Base-by-base conservation (phyloP, 352 stramenopile species). In the Pythium coloratum region DNA sequence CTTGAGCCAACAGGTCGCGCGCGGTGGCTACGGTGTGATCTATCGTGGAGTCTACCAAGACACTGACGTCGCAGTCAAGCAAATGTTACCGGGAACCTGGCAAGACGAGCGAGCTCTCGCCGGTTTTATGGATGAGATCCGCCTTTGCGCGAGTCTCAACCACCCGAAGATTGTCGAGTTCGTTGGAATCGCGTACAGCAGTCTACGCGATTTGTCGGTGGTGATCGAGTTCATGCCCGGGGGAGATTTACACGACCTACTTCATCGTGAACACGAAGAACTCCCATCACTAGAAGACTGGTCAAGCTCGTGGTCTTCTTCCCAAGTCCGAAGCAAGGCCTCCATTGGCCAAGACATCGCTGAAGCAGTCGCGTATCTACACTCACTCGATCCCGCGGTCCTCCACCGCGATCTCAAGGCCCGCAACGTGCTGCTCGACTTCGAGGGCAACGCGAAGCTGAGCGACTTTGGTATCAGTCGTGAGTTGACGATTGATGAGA, bases 111-210 rank as follows among this genome's bases (percentile, higher is more conserved):
- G 13, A 14, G 46, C 40, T 4, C 64, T 70, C 16, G 42, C 24
- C 18, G 78, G 38, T 44, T 81, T 81, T 33, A 76, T 78, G 72
- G 67, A 75, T 54, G 74, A 81, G 63, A 81, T 81, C 51, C 66
- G 69, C 1, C 53, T 80, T 28, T 76, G 69, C 47, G 57, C 75
- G 0, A 62, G 51, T 24, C 44, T 82, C 28, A 64, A 77, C 16
- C 75, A 82, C 24, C 75, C 66, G 0, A 72, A 76, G 18, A 70
- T 82, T 32, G 75, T 82, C 26, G 46, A 50, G 20, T 81, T 81
- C 30, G 46, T 81, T 14, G 75, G 75, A 6, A 36, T 81, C 16
- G 53, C 58, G n/a, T 81, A 71, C 71, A 78, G 38, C 55, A 78
- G 42, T 8, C 42, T 78, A 0, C 46, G 69, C 6, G 68, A 78